Evolutionary conservation across 352 stramenopile genomes (phyloP).

Genomic region (Elongisporangium senticosum): DNA sequence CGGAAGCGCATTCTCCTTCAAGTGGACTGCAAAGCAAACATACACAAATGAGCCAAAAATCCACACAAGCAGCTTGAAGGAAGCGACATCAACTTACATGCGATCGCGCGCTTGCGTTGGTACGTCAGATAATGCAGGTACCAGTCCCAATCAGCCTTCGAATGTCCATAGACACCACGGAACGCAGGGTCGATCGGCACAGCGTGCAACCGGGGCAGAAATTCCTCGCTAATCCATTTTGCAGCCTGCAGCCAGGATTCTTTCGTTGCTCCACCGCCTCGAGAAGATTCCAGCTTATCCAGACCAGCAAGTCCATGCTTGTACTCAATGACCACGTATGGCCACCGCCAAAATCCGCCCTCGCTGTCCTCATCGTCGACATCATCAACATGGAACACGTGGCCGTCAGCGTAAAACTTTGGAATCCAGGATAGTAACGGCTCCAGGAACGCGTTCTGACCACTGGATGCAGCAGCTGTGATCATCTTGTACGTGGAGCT

Average conservation of each 20-base stretch:
- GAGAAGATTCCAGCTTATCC: conserved; percentile 7
- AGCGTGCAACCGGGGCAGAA: conserved; percentile 55
- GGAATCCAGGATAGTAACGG: conserved; percentile 31
- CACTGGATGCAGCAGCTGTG: conserved; percentile 1
- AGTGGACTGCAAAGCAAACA: conserved; percentile 39
- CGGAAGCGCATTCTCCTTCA: conserved; percentile 49
- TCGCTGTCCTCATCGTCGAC: conserved; percentile 66
- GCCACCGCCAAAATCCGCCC: conserved; percentile 75
- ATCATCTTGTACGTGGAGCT: conserved; percentile 55
- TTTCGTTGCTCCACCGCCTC: conserved; percentile 21
- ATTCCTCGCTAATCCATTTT: conserved; percentile 51
- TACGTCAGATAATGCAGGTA: conserved; percentile 75
- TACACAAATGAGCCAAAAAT: conserved; percentile 4
- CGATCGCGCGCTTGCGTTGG: conserved; percentile 51
- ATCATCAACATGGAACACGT: conserved; percentile 55
- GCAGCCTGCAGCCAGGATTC: conserved; percentile 32
- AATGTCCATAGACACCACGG: conserved; percentile 52
- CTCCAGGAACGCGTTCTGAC: conserved; percentile 13
- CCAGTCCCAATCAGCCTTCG: conserved; percentile 69
- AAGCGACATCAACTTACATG: conserved; percentile 42
- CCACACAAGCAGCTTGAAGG: background rate
- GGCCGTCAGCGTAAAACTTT: conserved; percentile 37
- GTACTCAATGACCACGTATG: conserved; percentile 75
- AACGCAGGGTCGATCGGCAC: conserved; percentile 40
- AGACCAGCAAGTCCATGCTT: conserved; percentile 46